These are phyloP conservation scores for Diplodia scrobiculata DNA, from an alignment of 2,329 filamentous ascomycete species.

Conservation along the genomic window DNA sequence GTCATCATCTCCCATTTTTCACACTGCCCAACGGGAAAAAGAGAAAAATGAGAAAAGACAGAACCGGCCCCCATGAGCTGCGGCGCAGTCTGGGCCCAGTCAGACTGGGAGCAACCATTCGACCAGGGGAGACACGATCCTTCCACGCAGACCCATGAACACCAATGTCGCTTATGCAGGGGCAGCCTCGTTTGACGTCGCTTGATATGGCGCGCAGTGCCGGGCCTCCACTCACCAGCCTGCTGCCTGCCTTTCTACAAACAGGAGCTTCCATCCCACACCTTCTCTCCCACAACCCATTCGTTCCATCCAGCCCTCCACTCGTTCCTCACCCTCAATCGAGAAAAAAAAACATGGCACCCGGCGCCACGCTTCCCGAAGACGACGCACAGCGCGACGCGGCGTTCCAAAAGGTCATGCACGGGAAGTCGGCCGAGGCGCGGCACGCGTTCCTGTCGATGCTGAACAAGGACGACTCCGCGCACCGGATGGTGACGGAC, in stretches of 20 bases:
- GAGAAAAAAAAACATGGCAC: background rate
- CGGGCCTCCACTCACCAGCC: background rate
- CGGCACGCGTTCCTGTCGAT: constrained; percentile 77
- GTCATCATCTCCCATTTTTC: no score
- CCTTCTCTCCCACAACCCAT: background rate
- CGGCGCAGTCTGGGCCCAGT: background rate
- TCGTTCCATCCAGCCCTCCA: no score
- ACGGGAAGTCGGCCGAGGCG: constrained; percentile 70
- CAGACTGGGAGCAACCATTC: background rate
- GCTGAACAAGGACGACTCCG: constrained; percentile 70
- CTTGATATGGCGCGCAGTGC: background rate
- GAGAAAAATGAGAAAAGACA: no score
- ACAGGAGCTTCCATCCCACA: background rate
- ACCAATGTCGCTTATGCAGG: constrained; percentile 18
- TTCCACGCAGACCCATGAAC: background rate
- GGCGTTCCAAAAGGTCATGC: constrained; percentile 84
- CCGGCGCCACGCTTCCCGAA: constrained; percentile 66
- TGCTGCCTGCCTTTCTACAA: background rate
- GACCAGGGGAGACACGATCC: background rate
- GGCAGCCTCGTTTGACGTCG: background rate
- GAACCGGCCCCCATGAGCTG: background rate
- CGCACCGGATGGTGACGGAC: constrained; percentile 79
- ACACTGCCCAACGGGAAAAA: no score
- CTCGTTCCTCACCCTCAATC: no score
- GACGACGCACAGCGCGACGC: constrained; percentile 78